Conservation (phyloP, 805 yeast species). For the Candida berthetii region DNA sequence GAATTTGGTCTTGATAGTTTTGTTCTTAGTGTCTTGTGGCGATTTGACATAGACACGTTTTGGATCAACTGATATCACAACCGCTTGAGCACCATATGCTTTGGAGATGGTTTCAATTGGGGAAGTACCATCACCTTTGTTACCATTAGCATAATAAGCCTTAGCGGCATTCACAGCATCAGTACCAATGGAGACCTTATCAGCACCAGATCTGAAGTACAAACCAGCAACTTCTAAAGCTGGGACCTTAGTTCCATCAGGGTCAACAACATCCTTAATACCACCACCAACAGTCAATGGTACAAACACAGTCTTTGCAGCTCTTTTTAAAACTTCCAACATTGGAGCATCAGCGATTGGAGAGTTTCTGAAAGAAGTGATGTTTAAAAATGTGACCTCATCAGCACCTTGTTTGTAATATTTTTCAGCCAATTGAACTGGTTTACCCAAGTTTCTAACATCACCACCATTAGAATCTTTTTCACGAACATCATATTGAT, state of each 20-base stretch:
- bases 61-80: conserved; percentile 97
- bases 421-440: conserved; percentile 87
- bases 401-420: conserved; percentile 96
- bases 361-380: conserved; percentile 92
- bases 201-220: conserved; percentile 96
- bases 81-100: conserved; percentile 95
- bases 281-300: conserved; percentile 99
- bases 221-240: conserved; percentile 88
- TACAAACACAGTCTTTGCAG: conserved; percentile 90
- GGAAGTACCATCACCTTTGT: conserved; percentile 59
- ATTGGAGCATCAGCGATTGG: conserved; percentile 93
- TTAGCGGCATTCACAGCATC: conserved; percentile 95
- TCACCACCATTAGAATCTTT: conserved; percentile 44
- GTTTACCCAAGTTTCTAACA: conserved; percentile 94
- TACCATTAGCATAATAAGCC: conserved; percentile 55
- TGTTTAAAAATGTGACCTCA: conserved; percentile 90
- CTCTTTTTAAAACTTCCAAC: conserved; percentile 77
- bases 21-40: conserved; percentile 57
- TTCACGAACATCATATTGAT: conserved; percentile 95
- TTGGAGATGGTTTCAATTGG: conserved; percentile 92
- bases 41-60: conserved; percentile 70
- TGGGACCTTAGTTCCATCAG: conserved; percentile 70
- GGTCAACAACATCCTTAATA: conserved; percentile 83
- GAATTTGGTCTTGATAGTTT: conserved; percentile 51
- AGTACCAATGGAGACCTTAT: conserved; percentile 95